Conservation (phyloP, 441 rosid species). For the Flueggea neowawraea region DNA sequence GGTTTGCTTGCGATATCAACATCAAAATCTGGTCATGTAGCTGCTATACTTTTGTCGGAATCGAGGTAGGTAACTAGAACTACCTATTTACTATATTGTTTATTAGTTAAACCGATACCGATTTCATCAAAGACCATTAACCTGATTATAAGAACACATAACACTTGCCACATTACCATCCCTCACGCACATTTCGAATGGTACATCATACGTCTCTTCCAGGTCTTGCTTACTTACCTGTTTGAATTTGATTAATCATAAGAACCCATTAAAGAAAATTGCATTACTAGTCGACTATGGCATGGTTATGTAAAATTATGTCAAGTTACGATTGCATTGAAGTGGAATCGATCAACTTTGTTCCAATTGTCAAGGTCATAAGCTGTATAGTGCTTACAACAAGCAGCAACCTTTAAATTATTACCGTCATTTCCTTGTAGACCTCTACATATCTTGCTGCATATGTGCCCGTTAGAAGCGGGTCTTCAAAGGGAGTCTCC, state of each 20-base stretch:
- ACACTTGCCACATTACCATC: slow-evolving; percentile 92
- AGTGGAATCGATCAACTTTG: slow-evolving; percentile 85
- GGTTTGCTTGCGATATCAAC: too few species aligned
- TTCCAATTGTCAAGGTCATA: slow-evolving; percentile 97
- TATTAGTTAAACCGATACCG: too few species aligned
- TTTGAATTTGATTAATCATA: neutral
- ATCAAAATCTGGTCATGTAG: too few species aligned
- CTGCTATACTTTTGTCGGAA: too few species aligned
- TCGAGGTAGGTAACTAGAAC: too few species aligned
- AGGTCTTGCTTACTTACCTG: slow-evolving; percentile 91
- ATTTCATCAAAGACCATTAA: too few species aligned
- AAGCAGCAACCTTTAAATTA: slow-evolving; percentile 87
- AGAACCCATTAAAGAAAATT: too few species aligned
- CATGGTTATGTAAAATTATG: neutral
- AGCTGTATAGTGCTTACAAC: slow-evolving; percentile 94
- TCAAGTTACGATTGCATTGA: slow-evolving; percentile 41
- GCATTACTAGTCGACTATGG: neutral
- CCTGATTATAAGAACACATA: slow-evolving; percentile 97
- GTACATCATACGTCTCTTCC: slow-evolving; percentile 78
- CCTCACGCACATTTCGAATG: slow-evolving; percentile 80
- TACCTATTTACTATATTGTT: too few species aligned
- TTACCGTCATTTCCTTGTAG: slow-evolving; percentile 72
- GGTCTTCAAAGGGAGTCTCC: slow-evolving; percentile 98
- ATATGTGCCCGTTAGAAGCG: slow-evolving; percentile 65
- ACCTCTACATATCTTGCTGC: slow-evolving; percentile 88